Evolutionary conservation across 495 filamentous ascomycete genomes (phyloP).

Genomic region (Aspergillus saccharolyticus): DNA sequence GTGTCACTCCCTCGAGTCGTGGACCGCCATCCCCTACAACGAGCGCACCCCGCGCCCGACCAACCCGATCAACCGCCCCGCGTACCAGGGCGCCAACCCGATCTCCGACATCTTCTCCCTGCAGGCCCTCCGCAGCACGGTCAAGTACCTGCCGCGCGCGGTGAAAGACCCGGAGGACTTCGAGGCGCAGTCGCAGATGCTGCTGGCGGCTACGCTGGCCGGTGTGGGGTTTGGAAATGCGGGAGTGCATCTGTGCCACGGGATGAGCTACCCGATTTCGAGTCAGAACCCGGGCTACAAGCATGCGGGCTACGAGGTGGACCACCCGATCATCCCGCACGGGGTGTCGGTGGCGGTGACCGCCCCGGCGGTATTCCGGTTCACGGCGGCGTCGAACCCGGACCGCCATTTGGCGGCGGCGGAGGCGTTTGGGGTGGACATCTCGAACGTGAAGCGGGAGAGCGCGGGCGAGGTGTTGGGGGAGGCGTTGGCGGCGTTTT

Average conservation of each 20-base stretch:
- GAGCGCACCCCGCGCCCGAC: constrained; percentile 75
- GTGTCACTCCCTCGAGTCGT: constrained; percentile 88
- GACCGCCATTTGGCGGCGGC: constrained; percentile 86
- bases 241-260: constrained; percentile 94
- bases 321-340: constrained; percentile 80
- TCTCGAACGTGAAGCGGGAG: constrained; percentile 76
- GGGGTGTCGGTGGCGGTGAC: constrained; percentile 94
- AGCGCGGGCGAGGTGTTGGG: constrained; percentile 81
- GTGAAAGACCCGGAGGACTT: constrained; percentile 81
- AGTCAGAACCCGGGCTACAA: constrained; percentile 88
- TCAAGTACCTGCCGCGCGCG: constrained; percentile 86
- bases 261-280: constrained; percentile 94
- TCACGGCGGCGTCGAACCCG: constrained; percentile 85
- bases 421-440: constrained; percentile 86
- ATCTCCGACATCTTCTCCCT: constrained; percentile 95
- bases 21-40: constrained; percentile 92
- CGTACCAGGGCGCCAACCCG: constrained; percentile 95
- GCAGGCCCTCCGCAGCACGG: constrained; percentile 68
- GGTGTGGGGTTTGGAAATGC: constrained; percentile 97
- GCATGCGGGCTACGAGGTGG: constrained; percentile 75
- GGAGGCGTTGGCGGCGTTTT: constrained; percentile 74
- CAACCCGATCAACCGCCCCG: constrained; percentile 86
- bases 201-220: constrained; percentile 87
- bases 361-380: constrained; percentile 88
- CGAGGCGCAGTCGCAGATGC: constrained; percentile 91